Evolutionary conservation across 148 eudicot genomes (phyloP), one percentile per base, ranked within the genome.

Genomic region (Persicaria maculosa): DNA sequence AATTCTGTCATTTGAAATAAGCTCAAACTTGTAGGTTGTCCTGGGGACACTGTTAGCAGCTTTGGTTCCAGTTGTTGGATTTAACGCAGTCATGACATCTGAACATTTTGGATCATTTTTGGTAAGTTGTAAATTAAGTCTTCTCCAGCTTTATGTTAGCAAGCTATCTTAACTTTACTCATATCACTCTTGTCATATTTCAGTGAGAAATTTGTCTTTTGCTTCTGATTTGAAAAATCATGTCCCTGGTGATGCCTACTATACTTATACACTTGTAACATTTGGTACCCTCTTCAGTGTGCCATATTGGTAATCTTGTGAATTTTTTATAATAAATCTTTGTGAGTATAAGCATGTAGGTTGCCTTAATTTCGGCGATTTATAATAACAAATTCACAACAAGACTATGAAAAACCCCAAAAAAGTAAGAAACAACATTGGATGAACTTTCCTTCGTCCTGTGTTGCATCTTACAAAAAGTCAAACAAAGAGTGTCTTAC

Each of bases 21-120:
- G 20, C 62, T 71, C 62, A 15, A 4, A 8, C 68, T 74, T 87
- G 85, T 93, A 95, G 99, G 94, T 95, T 82, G 91, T 95, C 74
- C 78, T 95, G 80, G 99, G 99, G 72, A 95, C 99, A 70, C 77
- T 95, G 76, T 77, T 95, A 75, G 99, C 99, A 69, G 89, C 99
- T 47, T 80, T 95, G 86, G 99, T 95, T 74, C 99, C 99, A 76
- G 99, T 95, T 83, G 99, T 95, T 75, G 99, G 99, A 76, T 95
- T 95, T 79, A 95, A 95, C 80, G 99, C 99, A 14, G 91, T 95
- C 64, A 78, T 95, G 92, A 95, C 99, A 72, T 95, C 99, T 10
- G 99, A 95, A 76, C 99, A 95, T 87, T 93, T 93, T 88, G 98
- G 90, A 50, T 93, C 98, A 74, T 93, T 91, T 80, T 84, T 95